Base-by-base conservation (phyloP, 352 stramenopile species). In the Phytophthora litchii region DNA sequence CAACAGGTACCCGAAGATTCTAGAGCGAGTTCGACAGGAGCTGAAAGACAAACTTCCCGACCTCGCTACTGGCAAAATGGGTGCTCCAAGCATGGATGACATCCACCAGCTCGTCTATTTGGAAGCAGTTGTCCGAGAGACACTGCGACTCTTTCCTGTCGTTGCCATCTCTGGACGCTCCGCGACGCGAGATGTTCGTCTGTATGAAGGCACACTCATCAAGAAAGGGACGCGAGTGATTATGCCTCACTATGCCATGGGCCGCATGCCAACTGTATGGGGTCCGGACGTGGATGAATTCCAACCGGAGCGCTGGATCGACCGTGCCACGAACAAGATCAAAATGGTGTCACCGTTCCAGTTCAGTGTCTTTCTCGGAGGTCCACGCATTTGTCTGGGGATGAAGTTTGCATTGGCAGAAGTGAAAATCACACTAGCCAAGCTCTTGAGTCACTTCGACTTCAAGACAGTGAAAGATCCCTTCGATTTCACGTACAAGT, bases 221-320 rank as follows among this genome's bases (percentile, higher is more conserved):
- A 73, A 72, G 17, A 63, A 70, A 23, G 83, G 82, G 14, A 82
- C 67, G 14, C 80, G 70, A 12, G 70, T 92, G 17, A 32, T 85
- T 14, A 77, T 93, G 53, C 66, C 79, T 3, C 74, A 83, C 20
- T 95, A 90, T 50, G 67, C 72, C 9, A 85, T 89, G 43, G 81
- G 74, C 0, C 72, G 82, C 3, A 74, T 87, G 41, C 40, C 64
- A 17, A 78, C 60, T 36, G 56, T 92, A 0, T 94, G 86, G 83
- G 83, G 81, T 1, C 53, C 76, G 0, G 84, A 95, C 49, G 80
- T 67, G 1, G 44, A 61, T 1, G 72, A 85, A 41, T 91, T 86
- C 51, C 83, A 81, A 43, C 85, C 85, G 1, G 80, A 93, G 32
- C 70, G 86, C 2, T 93, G 78, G 73, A 72, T 94, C 35, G 77